These are phyloP conservation scores for Stentor coeruleus DNA, from an alignment of 73 alveolate species.

Conservation along the genomic window DNA sequence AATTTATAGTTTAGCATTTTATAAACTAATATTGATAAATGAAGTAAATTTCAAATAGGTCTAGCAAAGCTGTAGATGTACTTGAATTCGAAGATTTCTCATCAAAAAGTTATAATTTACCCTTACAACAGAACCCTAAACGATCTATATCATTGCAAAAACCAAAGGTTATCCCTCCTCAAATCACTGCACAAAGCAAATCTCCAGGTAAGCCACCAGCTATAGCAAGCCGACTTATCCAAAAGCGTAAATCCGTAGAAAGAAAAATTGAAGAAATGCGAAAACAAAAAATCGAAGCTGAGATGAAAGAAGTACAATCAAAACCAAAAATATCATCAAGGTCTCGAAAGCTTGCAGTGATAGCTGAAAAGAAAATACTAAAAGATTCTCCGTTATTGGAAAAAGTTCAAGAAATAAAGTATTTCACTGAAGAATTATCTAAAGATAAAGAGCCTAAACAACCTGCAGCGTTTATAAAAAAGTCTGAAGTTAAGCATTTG, in stretches of 20 bases:
- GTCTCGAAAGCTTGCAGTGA: neutral
- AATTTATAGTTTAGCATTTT: no score
- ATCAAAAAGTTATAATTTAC: neutral
- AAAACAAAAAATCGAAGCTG: neutral
- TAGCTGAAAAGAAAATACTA: neutral
- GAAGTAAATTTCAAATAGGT: neutral
- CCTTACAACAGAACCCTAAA: neutral
- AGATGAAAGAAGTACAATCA: neutral
- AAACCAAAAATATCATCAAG: neutral
- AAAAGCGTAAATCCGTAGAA: constrained; percentile 2
- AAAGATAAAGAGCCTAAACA: no score
- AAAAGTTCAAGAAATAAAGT: no score
- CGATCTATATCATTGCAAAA: neutral
- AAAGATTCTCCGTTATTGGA: no score
- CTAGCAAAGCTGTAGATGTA: neutral
- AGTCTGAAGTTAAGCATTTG: neutral
- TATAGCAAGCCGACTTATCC: neutral
- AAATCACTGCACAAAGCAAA: no score
- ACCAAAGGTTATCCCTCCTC: neutral
- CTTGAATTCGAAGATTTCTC: neutral
- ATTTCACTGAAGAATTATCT: no score
- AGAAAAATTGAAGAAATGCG: neutral
- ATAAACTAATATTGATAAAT: no score
- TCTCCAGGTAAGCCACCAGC: neutral
- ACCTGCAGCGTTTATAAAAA: neutral